Evolutionary conservation across 768 basidiomycete genomes (phyloP), one percentile per base, ranked within the genome.

Genomic region (Lactarius quietus): DNA sequence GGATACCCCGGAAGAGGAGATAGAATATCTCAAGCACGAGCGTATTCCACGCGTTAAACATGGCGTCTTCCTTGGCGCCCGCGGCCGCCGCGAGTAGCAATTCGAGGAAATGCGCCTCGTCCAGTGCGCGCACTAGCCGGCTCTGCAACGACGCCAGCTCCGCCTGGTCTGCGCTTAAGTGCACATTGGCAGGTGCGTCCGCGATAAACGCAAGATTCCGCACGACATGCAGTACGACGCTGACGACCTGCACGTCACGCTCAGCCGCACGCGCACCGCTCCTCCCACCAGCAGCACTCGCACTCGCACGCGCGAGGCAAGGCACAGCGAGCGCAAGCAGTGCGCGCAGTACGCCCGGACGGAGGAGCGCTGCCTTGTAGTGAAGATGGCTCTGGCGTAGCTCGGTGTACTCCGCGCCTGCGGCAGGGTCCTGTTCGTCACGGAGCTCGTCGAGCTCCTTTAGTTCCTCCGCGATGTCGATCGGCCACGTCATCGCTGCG

Each of bases 401-500:
- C 65, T 89, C 87, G 0, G 93, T 93, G 76, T 95, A 98, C 74
- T 99, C 97, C 18, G 92, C 86, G 20, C 88, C 86, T 64, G 83
- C 86, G 18, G 88, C 86, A 66, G 83, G 85, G 75, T 92, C 91
- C 23, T 85, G 70, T 43, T 89, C 91, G 43, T 94, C 91, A 73
- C 90, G 88, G 60, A 98, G 85, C 52, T 94, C 91, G 73, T 90
- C 88, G 61, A 98, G 85, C 72, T 98, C 97, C 71, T 90, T 91
- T 68, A 99, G 80, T 76, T 98, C 97, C 71, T 93, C 91, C 0
- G 93, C 91, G 68, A 98, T 80, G 75, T 98, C 93, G 61, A 99
- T 96, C 0, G 97, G 97, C 97, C 97, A 99, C 1, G 96, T 98
- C 92, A 99, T 92, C 0, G 95, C 95, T 0, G 93, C 92, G 74